Base-by-base conservation (phyloP, 2,329 filamentous ascomycete species). In the Penicillium sp. region DNA sequence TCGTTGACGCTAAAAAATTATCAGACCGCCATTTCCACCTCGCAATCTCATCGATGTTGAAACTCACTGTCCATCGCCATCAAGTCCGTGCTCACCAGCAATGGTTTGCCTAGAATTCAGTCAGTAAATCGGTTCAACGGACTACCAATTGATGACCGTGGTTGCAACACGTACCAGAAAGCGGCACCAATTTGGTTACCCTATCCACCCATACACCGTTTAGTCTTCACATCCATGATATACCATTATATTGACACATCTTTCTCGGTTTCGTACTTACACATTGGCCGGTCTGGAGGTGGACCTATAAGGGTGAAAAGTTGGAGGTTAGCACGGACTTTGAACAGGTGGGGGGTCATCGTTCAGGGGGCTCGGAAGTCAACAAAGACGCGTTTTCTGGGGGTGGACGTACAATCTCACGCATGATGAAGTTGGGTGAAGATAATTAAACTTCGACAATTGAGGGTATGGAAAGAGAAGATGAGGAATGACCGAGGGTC, bases 171-270 rank as follows among this genome's bases (percentile, higher is more conserved):
- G 70, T 81, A 91, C 89, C 95, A 99, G 88, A 99, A 99, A 83
- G 95, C 95, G 85, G 95, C 95, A 93, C 95, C 95, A 73, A 98
- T 96, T 91, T 99, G 95, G 90, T 99, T 99, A 88, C 95, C 95
- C 93, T 97, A 73, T 71, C 51, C 50, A 55, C 64, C 67, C 72
- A 67, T 61, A 69, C 55, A 61, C 59, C 53, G 61, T 67, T 71
- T 64, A 72, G 67, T 64, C 48, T 58, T 50, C 61, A 37, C 44
- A 56, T 39, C 42, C 37, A 50, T 19, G 19, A 49, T 48, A 54
- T 51, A 54, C 47, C 29, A 54, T 43, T 53, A 23, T 27, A 42
- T 31, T 7, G 4, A 35, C 21, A 37, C 48, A 23, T 27, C 29
- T 35, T 45, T 27, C n/a, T 58, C 46, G 50, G 46, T 33, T 44